Percentiles rank a stretch among this genome's conserved stretches.
These are phyloP conservation scores for Wallemia ichthyophaga DNA, from an alignment of 1,284 basidiomycete species.

Conservation along the genomic window DNA sequence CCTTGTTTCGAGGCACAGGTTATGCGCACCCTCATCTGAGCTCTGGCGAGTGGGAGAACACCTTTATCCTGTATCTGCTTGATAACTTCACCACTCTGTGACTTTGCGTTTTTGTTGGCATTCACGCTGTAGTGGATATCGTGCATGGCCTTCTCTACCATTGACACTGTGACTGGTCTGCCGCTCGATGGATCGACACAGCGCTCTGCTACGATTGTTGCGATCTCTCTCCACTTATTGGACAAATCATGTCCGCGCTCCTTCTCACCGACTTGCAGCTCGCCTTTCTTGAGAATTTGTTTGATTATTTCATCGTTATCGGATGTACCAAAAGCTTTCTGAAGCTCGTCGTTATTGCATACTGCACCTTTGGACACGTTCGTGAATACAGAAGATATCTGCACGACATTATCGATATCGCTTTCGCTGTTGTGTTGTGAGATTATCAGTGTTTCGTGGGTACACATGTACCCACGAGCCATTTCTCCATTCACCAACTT, in stretches of 20 bases:
- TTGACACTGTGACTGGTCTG: conserved; percentile 66
- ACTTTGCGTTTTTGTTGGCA: conserved; percentile 65
- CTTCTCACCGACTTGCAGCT: conserved; percentile 89
- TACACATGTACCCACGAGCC: conserved; percentile 33
- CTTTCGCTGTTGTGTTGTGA: conserved; percentile 31
- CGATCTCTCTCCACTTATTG: conserved; percentile 65
- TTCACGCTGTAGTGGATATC: conserved; percentile 80
- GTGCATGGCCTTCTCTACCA: conserved; percentile 93
- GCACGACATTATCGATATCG: conserved; percentile 78
- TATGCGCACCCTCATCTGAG: conserved; percentile 68
- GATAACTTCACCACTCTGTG: conserved; percentile 62
- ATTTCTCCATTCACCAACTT: conserved; percentile 81
- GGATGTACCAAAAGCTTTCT: conserved; percentile 63
- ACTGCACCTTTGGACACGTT: conserved; percentile 93
- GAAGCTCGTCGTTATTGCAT: conserved; percentile 59
- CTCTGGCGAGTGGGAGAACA: conserved; percentile 65
- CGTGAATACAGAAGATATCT: conserved; percentile 81
- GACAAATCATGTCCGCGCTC: conserved; percentile 70
- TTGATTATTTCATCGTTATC: conserved; percentile 44
- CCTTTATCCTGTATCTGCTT: conserved; percentile 46
- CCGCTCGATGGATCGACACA: conserved; percentile 77
- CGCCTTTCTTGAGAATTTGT: conserved; percentile 79
- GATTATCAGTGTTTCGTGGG: background rate
- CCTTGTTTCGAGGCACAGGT: conserved; percentile 34
- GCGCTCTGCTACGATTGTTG: conserved; percentile 74